These are phyloP conservation scores for Oenanthe sinensis DNA, from an alignment of 129 eudicot genomes.

Conservation along the genomic window DNA sequence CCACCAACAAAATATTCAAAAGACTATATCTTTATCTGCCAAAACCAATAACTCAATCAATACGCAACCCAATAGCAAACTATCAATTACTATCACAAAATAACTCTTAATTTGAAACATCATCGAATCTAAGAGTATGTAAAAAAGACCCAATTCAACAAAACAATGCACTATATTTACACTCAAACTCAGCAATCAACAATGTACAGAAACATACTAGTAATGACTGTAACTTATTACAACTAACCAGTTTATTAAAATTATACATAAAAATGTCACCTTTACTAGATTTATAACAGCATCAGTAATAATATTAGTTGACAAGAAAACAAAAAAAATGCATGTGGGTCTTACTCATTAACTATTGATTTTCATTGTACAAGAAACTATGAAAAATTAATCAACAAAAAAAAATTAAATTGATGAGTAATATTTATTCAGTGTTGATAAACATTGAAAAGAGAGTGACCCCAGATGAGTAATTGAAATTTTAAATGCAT, in stretches of 20 bases:
- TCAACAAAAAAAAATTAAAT: too few relatives aligned
- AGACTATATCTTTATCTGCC: neutral
- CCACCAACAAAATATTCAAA: neutral
- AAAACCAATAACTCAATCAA: constrained; percentile 2
- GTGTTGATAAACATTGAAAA: too few relatives aligned
- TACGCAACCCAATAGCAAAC: neutral
- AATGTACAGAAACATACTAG: neutral
- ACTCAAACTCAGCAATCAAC: neutral
- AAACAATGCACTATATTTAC: neutral
- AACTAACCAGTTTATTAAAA: neutral
- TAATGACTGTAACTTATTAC: neutral
- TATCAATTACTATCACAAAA: neutral
- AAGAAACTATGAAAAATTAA: neutral
- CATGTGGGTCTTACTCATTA: neutral
- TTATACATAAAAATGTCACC: neutral
- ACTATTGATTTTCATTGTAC: neutral
- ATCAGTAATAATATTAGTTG: neutral
- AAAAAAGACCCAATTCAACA: neutral
- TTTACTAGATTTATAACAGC: neutral
- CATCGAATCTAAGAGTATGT: neutral
- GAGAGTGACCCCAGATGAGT: too few relatives aligned
- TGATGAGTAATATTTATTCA: too few relatives aligned
- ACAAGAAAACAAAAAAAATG: neutral
- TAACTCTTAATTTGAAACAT: neutral
- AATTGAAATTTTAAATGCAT: too few relatives aligned